Conservation (phyloP, 768 basidiomycete species). For the Phylloporus arenicola region DNA sequence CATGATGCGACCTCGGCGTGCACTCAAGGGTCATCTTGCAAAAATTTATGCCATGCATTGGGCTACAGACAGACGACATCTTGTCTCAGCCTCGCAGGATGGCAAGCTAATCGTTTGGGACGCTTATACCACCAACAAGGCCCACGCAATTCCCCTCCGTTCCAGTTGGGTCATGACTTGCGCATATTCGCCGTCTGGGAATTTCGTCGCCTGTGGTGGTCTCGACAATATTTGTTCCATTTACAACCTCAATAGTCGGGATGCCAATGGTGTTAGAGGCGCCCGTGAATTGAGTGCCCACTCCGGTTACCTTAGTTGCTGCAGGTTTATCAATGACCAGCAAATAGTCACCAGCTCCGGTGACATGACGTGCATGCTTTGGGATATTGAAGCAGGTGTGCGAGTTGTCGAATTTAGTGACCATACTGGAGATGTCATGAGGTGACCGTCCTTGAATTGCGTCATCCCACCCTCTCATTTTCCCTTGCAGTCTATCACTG, state of each 20-base stretch:
- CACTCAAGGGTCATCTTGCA: conserved; percentile 93
- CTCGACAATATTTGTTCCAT: conserved; percentile 99
- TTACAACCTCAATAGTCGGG: conserved; percentile 85
- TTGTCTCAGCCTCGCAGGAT: conserved; percentile 99
- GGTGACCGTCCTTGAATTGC: conserved; percentile 42
- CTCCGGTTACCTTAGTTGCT: conserved; percentile 96
- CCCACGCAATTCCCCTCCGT: conserved; percentile 95
- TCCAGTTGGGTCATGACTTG: conserved; percentile 99
- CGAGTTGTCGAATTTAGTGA: conserved; percentile 98
- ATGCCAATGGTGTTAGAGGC: conserved; percentile 71
- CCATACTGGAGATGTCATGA: conserved; percentile 99
- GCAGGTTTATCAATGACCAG: conserved; percentile 96
- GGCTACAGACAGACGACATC: conserved; percentile 94
- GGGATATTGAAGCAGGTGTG: conserved; percentile 98
- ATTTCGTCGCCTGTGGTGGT: conserved; percentile 97
- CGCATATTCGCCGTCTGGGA: conserved; percentile 95
- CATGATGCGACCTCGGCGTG: conserved; percentile 92
- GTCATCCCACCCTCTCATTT: conserved; percentile 5
- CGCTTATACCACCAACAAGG: conserved; percentile 99
- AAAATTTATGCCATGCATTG: conserved; percentile 99
- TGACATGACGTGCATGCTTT: conserved; percentile 99
- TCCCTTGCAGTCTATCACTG: conserved; percentile 70
- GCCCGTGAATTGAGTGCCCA: conserved; percentile 95
- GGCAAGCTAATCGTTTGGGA: conserved; percentile 99
- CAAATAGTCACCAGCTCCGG: conserved; percentile 98